Base-by-base conservation (phyloP, 257 asterid species). In the Leptodermis oblonga region DNA sequence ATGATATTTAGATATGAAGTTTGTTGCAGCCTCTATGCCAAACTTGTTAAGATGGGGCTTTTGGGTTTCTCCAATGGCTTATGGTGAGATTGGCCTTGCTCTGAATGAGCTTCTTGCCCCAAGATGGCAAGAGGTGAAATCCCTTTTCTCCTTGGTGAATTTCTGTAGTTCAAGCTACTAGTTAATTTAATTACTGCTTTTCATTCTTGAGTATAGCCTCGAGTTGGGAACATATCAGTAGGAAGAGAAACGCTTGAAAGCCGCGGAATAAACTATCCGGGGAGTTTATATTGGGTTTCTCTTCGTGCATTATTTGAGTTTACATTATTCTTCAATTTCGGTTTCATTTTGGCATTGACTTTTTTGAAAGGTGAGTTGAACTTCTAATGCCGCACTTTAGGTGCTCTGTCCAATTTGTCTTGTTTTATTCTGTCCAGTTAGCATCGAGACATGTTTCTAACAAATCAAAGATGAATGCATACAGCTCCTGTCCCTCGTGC, bases 11-110 rank as follows among this genome's bases (percentile, higher is more conserved):
- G 0, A 26, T 30, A 20, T 4, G 41, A 28, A 54, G 63, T 66
- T 66, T 56, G 34, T 73, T 83, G 79, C 90, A 89, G 93, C 83
- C 65, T 80, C 86, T 51, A 86, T 86, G 89, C 96, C 94, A n/a
- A 54, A 7, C 75, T 89, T 88, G 96, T 76, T 89, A 63, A 79
- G 69, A 77, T 89, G 96, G 96, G 93, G 83, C 49, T 85, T 85
- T 73, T 89, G 96, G 96, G 23, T 81, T 73, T 80, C 87, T 67
- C 96, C 96, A 7, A 14, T 86, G 73, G 76, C 94, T 10, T 89
- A 86, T 74, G 94, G 90, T 46, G 86, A 85, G 83, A 77, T 86
- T 67, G 96, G 87, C 62, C 82, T 89, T 67, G 75, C 91, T 34
- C 60, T 81, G 8, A 89, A 86, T 73, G 96, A 88, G 74, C 86